Conservation (phyloP, 2,329 filamentous ascomycete genomes). For the Cercospora brassicicola region DNA sequence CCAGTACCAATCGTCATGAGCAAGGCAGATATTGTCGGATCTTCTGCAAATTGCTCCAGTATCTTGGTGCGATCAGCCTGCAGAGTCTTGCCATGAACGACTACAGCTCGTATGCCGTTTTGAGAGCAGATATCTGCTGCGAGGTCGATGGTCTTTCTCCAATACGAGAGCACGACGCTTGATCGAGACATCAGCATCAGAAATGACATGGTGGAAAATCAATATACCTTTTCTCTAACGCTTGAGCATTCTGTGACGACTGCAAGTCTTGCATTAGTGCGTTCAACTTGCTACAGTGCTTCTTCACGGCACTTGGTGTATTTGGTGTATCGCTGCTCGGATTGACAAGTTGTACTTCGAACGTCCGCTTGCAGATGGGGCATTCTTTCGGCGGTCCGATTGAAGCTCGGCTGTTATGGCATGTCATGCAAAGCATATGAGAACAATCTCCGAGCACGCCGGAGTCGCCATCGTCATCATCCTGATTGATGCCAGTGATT, state of each 20-base stretch:
- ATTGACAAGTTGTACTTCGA: not conserved
- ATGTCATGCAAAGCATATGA: not conserved
- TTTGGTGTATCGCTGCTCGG: not conserved
- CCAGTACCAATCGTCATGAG: not conserved
- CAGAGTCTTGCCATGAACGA: not conserved
- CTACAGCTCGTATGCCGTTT: not conserved
- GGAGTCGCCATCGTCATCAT: not conserved
- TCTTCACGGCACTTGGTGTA: not conserved
- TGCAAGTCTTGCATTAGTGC: not conserved
- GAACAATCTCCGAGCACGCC: not conserved
- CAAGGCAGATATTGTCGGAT: not conserved
- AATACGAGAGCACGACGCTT: not conserved
- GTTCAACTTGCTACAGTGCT: not conserved
- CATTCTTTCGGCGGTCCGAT: not conserved
- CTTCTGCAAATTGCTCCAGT: not conserved
- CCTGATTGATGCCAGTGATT: not conserved
- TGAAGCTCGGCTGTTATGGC: not conserved
- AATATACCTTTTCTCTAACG: not conserved
- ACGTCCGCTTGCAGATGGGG: not conserved
- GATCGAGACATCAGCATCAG: not conserved
- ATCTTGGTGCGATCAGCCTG: not conserved
- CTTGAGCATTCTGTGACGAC: not conserved
- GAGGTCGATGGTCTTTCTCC: not conserved
- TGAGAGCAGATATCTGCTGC: not conserved
- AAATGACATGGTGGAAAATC: not conserved